phyloP scores from a whole-genome alignment of 306 rosid genomes.

The Prunus fruticosa region DNA sequence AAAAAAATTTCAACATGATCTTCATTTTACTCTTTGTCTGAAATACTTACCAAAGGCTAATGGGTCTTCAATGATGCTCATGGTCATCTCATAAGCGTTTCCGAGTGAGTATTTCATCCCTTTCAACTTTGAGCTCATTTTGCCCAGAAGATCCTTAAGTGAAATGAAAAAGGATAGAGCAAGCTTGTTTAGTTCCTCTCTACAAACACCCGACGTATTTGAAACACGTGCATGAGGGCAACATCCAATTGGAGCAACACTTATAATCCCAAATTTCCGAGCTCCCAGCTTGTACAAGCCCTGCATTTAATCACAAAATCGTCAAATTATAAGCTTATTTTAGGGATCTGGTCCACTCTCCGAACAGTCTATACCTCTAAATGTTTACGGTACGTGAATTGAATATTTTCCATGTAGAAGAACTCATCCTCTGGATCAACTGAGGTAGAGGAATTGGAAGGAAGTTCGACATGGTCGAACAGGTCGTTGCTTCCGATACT shows the following conservation, averaged over 20 bases:
- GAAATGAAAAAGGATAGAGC: background rate
- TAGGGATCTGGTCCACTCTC: too few relatives aligned
- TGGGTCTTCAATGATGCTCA: conserved; percentile 9
- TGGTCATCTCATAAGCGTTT: conserved; percentile 12
- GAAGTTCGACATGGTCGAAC: conserved; percentile 4
- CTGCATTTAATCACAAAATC: conserved; percentile 19
- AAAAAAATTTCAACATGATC: too few relatives aligned
- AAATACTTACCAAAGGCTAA: conserved; percentile 10
- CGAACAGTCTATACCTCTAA: conserved; percentile 16
- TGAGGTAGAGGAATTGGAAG: background rate
- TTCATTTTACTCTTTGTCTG: background rate
- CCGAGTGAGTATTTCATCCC: conserved; percentile 13
- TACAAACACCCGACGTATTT: conserved; percentile 20
- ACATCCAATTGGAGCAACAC: conserved; percentile 47
- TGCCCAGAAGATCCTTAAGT: background rate
- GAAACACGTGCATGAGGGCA: conserved; percentile 28
- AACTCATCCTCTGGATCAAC: background rate
- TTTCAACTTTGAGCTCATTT: background rate
- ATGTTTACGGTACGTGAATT: conserved; percentile 15
- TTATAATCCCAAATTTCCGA: conserved; percentile 45
- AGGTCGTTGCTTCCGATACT: conserved; percentile 51
- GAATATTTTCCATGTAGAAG: conserved; percentile 1
- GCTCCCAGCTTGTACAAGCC: conserved; percentile 42
- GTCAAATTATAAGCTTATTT: too few relatives aligned
- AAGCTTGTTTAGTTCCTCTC: conserved; percentile 29